phyloP scores from a whole-genome alignment of 2,329 filamentous ascomycete genomes.

The Apiospora aurea region DNA sequence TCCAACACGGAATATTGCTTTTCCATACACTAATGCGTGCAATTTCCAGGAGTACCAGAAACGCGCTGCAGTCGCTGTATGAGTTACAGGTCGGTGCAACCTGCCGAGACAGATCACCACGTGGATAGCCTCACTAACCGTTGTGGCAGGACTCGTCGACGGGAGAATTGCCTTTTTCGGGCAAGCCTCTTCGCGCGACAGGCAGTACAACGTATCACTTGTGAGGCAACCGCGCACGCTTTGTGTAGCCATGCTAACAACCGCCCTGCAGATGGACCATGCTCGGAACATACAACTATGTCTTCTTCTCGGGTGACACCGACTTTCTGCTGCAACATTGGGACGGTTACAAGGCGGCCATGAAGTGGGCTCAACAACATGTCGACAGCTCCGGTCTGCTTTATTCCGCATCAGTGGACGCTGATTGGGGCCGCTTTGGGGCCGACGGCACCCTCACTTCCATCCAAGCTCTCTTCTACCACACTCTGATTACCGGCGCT shows the following conservation, averaged over 20 bases:
- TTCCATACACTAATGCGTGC: slow-evolving; percentile 27
- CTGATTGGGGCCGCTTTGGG: slow-evolving; percentile 40
- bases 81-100: slow-evolving; percentile 37
- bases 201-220: slow-evolving; percentile 41
- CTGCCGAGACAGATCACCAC: not conserved
- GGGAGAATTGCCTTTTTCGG: slow-evolving; percentile 39
- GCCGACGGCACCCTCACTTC: slow-evolving; percentile 35
- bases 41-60: slow-evolving; percentile 48
- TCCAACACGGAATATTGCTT: not conserved
- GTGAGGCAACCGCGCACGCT: slow-evolving; percentile 32
- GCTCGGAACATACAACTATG: slow-evolving; percentile 65
- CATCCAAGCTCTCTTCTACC: slow-evolving; percentile 50
- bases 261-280: slow-evolving; percentile 48
- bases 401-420: slow-evolving; percentile 32
- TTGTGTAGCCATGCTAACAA: slow-evolving; percentile 17
- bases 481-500: slow-evolving; percentile 60
- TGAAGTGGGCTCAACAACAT: slow-evolving; percentile 42
- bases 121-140: slow-evolving; percentile 21
- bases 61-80: slow-evolving; percentile 51
- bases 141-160: slow-evolving; percentile 27
- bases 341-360: slow-evolving; percentile 54
- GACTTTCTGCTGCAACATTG: slow-evolving; percentile 55
- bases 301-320: slow-evolving; percentile 61
- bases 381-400: slow-evolving; percentile 36
- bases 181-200: slow-evolving; percentile 35